Base-by-base conservation (phyloP, 2,329 filamentous ascomycete species). In the Ampelomyces quisqualis region DNA sequence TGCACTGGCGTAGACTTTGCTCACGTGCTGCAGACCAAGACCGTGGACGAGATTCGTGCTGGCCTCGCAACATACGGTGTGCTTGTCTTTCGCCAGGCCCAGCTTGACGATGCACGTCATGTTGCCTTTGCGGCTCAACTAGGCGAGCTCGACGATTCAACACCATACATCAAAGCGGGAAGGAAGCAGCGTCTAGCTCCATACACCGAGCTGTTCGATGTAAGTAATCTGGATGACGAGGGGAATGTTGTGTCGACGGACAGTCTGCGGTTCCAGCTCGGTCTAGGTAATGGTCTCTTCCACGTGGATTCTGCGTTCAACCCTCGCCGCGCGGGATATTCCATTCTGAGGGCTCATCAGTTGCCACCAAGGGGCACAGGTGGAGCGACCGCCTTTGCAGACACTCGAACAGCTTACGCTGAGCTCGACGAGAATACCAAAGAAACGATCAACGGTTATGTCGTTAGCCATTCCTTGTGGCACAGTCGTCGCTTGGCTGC, bases 151-250 rank as follows among this genome's bases (percentile, higher is more conserved):
- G 78, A 45, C 19, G 32, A 45, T 18, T 28, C 41, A 5, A 23
- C 22, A 10, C 38, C 33, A 2, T 80, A 76, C 60, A 62, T 74
- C 6, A 63, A 62, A 1, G 65, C 63, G 0, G 76, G 73, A 11
- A 71, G 75, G 29, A 70, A 71, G 51, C 68, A 73, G 42, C 73
- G 77, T 14, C 73, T 77, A 46, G 52, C 62, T 2, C 70, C 74
- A 45, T 64, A 71, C 28, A n/a, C n/a, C n/a, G 74, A 81, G 56
- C 70, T 82, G 1, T 81, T 81, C 56, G 79, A 82, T 49, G 77
- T 77, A 0, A 70, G 75, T 36, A 82, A 82, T 57, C 63, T 80
- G 9, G 71, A 78, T 34, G 67, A 69, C 2, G 70, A 78, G 28
- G 73, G 73, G 30, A 60, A 62, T 1, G 51, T 77, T 2, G 64